Conservation (phyloP, 768 basidiomycete species). For the Trametes maxima region DNA sequence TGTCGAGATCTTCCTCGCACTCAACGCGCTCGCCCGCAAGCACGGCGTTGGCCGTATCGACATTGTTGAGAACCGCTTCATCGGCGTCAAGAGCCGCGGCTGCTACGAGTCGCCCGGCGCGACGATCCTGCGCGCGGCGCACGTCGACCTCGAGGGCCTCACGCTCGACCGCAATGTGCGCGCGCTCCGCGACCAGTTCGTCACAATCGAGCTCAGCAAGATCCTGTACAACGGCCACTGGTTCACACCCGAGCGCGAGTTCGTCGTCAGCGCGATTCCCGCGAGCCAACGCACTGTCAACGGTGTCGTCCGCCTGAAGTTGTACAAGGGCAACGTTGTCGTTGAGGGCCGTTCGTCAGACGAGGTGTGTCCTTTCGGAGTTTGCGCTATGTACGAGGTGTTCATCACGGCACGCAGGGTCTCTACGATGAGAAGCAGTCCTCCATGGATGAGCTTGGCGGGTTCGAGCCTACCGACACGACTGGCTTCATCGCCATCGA, state of each 20-base stretch:
- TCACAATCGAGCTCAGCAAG: constrained; percentile 85
- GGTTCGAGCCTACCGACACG: constrained; percentile 95
- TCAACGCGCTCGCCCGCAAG: constrained; percentile 91
- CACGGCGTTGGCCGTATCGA: constrained; percentile 98
- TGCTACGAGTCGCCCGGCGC: constrained; percentile 99
- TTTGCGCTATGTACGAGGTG: not conserved
- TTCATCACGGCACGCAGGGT: constrained; percentile 49
- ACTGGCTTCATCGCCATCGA: constrained; percentile 97
- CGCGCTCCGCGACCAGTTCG: constrained; percentile 90
- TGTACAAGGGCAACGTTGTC: constrained; percentile 96
- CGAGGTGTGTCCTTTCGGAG: constrained; percentile 53
- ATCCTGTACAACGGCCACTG: constrained; percentile 99
- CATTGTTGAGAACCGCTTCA: constrained; percentile 99
- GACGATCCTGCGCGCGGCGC: constrained; percentile 92
- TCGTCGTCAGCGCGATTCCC: constrained; percentile 87
- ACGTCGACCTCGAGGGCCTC: constrained; percentile 95
- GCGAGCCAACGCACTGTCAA: constrained; percentile 97
- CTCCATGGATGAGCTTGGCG: constrained; percentile 98
- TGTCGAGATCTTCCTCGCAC: constrained; percentile 89
- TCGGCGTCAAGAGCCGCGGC: constrained; percentile 98
- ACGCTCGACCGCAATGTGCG: constrained; percentile 98
- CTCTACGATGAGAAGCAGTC: constrained; percentile 95
- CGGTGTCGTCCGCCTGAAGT: constrained; percentile 84
- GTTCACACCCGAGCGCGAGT: constrained; percentile 99
- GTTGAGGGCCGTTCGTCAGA: constrained; percentile 90